These are phyloP conservation scores for Rhododendron molle DNA, from an alignment of 148 eudicot species.

Conservation along the genomic window DNA sequence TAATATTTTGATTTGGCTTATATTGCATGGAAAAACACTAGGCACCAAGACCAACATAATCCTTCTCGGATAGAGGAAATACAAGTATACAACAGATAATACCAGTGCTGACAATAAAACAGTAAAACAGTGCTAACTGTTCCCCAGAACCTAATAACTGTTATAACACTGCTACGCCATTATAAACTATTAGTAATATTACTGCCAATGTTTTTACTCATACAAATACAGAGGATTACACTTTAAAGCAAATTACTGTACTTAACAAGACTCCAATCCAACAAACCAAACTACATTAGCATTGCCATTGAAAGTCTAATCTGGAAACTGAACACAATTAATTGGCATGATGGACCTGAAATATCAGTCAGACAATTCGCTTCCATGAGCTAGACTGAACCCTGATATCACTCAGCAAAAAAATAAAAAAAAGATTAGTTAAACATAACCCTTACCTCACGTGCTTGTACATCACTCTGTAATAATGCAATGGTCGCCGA, in stretches of 20 bases:
- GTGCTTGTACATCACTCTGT: conserved; percentile 38
- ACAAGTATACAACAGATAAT: background rate
- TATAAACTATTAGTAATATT: background rate
- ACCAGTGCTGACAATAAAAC: background rate
- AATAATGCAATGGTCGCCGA: conserved; percentile 34
- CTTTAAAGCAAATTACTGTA: background rate
- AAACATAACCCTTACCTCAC: conserved; percentile 27
- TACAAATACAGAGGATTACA: background rate
- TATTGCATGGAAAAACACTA: background rate
- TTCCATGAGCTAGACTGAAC: background rate
- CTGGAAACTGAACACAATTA: background rate
- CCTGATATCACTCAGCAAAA: background rate
- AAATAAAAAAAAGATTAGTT: background rate
- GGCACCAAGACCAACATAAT: background rate
- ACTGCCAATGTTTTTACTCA: background rate
- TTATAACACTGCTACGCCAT: background rate
- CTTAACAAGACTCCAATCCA: background rate
- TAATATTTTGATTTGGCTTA: background rate
- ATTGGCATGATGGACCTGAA: background rate
- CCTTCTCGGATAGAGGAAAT: background rate
- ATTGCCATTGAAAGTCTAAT: background rate
- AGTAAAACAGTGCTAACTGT: background rate
- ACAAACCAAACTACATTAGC: background rate
- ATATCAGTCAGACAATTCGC: background rate
- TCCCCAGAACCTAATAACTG: background rate